Base-by-base conservation (phyloP, 179 eudicot species). In the Vitellaria paradoxa region DNA sequence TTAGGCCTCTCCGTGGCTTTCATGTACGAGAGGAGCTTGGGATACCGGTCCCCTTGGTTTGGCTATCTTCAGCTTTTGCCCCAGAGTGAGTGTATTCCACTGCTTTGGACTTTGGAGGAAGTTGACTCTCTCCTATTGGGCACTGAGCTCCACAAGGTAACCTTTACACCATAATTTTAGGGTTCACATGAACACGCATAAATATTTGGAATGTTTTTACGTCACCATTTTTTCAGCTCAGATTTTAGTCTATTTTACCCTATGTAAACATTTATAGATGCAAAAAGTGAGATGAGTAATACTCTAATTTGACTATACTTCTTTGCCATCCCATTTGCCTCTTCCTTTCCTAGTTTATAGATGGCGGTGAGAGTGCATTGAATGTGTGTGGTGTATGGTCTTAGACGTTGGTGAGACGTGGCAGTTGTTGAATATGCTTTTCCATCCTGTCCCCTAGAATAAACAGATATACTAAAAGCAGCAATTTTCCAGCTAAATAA, bases 61-160 rank as follows among this genome's bases (percentile, higher is more conserved):
- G 88, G 85, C 1, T 96, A 96, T 63, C 87, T 96, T 24, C 88
- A 93, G 20, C 56, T 96, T 3, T 68, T 93, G 86, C 98, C 98
- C 0, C 55, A 75, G 2, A 55, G 53, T 4, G 92, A 93, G 80
- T 74, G 77, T 3, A 84, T 91, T 57, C 99, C 99, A 1, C 76
- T 96, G 82, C 80, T 90, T 47, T 96, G 99, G 98, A 89, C 85
- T 60, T 65, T 86, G 69, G 78, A 83, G n/a, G 93, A 96, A 42
- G 53, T 96, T 75, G 89, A 93, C 47, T 73, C 84, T 47, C 83
- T 96, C 7, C 88, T 96, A 15, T 11, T 65, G 9, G 98, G 97
- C 12, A 96, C 99, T 14, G 99, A 96, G 83, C 96, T 94, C 26
- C 97, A 94, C 78, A 83, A 91, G 97, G 97, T 93, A 65, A 30